Conservation (phyloP, 495 filamentous ascomycete genomes). For the Daldinia caldariorum region DNA sequence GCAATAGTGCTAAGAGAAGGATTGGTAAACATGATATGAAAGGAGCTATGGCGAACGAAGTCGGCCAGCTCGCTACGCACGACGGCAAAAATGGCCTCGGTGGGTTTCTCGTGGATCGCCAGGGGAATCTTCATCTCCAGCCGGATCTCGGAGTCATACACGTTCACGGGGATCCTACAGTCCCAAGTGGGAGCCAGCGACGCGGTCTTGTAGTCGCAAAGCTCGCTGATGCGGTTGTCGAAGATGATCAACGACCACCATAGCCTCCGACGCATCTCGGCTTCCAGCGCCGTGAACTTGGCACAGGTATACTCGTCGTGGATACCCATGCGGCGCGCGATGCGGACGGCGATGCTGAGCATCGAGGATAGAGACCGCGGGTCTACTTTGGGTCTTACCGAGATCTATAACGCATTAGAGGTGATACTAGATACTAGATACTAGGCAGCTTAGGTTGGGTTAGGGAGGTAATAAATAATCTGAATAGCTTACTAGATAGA, state of each 20-base stretch:
- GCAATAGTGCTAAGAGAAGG: neutral
- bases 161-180: neutral
- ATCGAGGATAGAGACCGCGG: neutral
- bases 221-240: slow-evolving; percentile 4
- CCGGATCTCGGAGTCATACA: neutral
- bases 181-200: neutral
- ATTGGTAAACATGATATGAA: slow-evolving; percentile 2
- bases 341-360: neutral
- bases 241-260: slow-evolving; percentile 1
- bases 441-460: too few relatives aligned
- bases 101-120: slow-evolving; percentile 1
- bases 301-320: neutral
- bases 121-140: neutral
- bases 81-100: neutral
- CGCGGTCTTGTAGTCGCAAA: neutral
- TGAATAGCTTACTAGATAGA: neutral
- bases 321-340: neutral
- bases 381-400: neutral
- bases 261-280: neutral
- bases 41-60: neutral
- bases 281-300: neutral
- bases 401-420: neutral
- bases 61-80: neutral
- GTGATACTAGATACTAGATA: neutral
- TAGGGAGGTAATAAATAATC: neutral